phyloP scores from a whole-genome alignment of 805 yeast genomes.

The Wickerhamiella spandovensis region DNA sequence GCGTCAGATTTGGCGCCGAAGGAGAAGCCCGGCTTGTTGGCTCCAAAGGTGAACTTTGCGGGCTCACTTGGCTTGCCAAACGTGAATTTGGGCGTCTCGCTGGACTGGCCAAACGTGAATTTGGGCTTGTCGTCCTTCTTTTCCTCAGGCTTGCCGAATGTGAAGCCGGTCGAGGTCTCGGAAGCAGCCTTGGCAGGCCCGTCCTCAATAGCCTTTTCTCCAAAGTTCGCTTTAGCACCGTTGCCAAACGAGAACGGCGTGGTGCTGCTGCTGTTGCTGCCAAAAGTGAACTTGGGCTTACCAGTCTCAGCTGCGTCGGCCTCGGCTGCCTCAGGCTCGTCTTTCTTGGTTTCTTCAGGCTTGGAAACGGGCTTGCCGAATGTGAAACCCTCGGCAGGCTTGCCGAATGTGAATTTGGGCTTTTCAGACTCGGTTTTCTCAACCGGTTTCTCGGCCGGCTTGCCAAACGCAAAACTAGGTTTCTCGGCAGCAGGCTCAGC shows the following conservation, averaged over 20 bases:
- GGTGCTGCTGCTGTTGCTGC: slow-evolving; percentile 11
- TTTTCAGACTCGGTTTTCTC: background rate
- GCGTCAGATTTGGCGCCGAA: slow-evolving; percentile 5
- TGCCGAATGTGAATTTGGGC: slow-evolving; percentile 9
- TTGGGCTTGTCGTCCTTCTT: slow-evolving; percentile 13
- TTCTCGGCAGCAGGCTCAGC: background rate
- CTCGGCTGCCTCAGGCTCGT: slow-evolving; percentile 9
- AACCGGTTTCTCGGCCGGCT: background rate
- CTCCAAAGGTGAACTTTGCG: slow-evolving; percentile 4
- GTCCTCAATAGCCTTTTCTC: background rate
- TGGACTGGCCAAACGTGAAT: slow-evolving; percentile 20
- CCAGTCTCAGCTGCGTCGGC: slow-evolving; percentile 2
- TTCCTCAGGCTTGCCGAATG: background rate
- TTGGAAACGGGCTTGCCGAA: slow-evolving; percentile 12
- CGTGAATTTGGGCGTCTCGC: slow-evolving; percentile 10
- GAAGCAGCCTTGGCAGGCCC: background rate
- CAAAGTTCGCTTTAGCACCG: background rate
- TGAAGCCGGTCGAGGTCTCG: background rate
- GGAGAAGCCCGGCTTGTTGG: slow-evolving; percentile 5
- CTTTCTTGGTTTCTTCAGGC: too few species aligned
- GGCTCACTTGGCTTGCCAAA: slow-evolving; percentile 7
- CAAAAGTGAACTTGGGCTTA: slow-evolving; percentile 14
- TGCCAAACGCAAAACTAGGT: background rate
- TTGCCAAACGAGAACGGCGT: slow-evolving; percentile 3
- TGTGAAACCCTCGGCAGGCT: slow-evolving; percentile 9